Percentiles rank a stretch among this genome's conserved stretches.
These are phyloP conservation scores for Podaxis mareebaensis DNA, from an alignment of 768 basidiomycete species.

Conservation along the genomic window DNA sequence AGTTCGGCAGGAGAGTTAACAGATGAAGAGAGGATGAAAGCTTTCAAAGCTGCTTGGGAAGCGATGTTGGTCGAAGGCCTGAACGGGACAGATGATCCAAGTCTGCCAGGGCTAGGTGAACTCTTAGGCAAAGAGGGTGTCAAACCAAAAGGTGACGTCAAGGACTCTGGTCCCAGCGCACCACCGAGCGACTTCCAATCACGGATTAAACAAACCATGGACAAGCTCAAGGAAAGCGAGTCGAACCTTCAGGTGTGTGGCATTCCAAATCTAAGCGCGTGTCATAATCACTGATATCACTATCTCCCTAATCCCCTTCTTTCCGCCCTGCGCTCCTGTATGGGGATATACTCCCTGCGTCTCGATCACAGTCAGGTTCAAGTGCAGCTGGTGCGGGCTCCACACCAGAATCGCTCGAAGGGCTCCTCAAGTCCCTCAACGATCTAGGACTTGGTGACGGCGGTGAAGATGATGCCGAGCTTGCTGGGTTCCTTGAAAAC, in stretches of 20 bases:
- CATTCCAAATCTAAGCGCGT: conserved; percentile 4
- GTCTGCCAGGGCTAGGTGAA: conserved; percentile 20
- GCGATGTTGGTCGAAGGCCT: conserved; percentile 67
- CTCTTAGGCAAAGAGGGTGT: conserved; percentile 11
- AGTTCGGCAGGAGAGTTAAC: conserved; percentile 21
- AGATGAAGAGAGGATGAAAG: conserved; percentile 35
- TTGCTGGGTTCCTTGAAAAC: conserved; percentile 70
- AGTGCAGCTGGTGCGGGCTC: conserved; percentile 20
- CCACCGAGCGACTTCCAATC: conserved; percentile 55
- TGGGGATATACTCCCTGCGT: background rate
- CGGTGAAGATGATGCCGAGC: conserved; percentile 45
- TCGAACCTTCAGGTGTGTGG: conserved; percentile 44
- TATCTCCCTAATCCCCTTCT: conserved; percentile 1
- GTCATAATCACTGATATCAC: background rate
- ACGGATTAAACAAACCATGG: conserved; percentile 70
- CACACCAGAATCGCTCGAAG: conserved; percentile 44
- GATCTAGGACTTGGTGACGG: conserved; percentile 36
- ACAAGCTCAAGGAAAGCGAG: conserved; percentile 72
- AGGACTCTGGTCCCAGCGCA: background rate
- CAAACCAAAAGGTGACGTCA: background rate
- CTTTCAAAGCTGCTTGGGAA: conserved; percentile 68
- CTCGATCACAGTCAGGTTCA: conserved; percentile 22
- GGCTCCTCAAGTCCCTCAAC: conserved; percentile 51
- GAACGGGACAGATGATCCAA: conserved; percentile 38
- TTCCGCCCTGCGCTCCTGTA: background rate